A percentile compares a stretch with the other conserved stretches of the same genome.
Conservation (phyloP, 805 yeast genomes). For the Pichia nanzhaoensis region DNA sequence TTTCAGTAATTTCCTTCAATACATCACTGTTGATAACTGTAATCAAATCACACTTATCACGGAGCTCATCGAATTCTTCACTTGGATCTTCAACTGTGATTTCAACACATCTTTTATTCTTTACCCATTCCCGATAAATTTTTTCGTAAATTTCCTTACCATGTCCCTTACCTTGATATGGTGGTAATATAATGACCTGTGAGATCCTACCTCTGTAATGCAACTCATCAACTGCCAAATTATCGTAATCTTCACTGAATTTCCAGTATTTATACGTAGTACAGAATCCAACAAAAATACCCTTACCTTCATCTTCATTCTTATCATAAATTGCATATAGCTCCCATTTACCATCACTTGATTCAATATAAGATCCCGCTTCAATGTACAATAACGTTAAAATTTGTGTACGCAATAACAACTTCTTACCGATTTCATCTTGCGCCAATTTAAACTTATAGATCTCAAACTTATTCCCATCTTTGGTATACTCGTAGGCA, state of each 20-base stretch:
- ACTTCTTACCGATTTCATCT: slow-evolving; percentile 34
- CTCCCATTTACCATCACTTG: slow-evolving; percentile 73
- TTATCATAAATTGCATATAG: slow-evolving; percentile 48
- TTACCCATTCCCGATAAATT: slow-evolving; percentile 49
- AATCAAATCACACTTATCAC: slow-evolving; percentile 74
- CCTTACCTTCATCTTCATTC: slow-evolving; percentile 27
- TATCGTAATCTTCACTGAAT: slow-evolving; percentile 35
- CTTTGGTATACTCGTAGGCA: slow-evolving; percentile 11
- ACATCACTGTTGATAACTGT: slow-evolving; percentile 34
- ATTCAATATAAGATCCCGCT: slow-evolving; percentile 86
- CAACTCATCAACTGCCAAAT: slow-evolving; percentile 35
- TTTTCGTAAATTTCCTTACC: slow-evolving; percentile 62
- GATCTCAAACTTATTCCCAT: slow-evolving; percentile 41
- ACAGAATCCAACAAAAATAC: slow-evolving; percentile 65
- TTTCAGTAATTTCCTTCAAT: slow-evolving; percentile 24
- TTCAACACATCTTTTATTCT: slow-evolving; percentile 50
- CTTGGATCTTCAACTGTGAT: slow-evolving; percentile 93
- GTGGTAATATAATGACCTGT: slow-evolving; percentile 81
- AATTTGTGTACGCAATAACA: slow-evolving; percentile 69
- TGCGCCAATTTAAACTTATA: slow-evolving; percentile 40
- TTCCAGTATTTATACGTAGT: slow-evolving; percentile 83
- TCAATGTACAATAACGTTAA: slow-evolving; percentile 82
- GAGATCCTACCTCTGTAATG: slow-evolving; percentile 66
- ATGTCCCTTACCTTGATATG: slow-evolving; percentile 65
- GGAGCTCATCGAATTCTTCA: slow-evolving; percentile 82